Evolutionary conservation across 1,284 basidiomycete species (phyloP), one percentile per base, ranked within the genome.

Genomic region (Sanghuangporus weigelae): DNA sequence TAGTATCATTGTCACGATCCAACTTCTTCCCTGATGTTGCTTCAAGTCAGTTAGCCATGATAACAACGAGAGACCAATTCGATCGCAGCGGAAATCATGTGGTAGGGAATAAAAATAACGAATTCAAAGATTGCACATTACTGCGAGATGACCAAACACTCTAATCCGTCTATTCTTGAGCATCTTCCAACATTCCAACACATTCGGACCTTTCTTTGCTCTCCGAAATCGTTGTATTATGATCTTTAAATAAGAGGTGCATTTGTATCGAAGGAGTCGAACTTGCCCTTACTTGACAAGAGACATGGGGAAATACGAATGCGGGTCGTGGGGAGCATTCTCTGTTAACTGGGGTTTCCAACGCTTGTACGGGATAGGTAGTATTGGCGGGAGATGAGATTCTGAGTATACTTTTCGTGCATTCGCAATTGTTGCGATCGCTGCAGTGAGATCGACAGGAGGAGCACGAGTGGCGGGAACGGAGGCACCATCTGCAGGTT

Each of bases 251-350:
- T 4, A 5, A 31, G 26, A 31, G 26, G 40, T 42, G 40, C 40
- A 8, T 42, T 42, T 42, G 11, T 42, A 46, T n/a, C 44, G 11
- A 11, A 46, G 16, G 31, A 26, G 7, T 23, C 12, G 19, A 1
- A 7, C 23, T 11, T 51, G 14, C 4, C 16, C 16, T 80, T 87
- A 95, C 73, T 86, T 90, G 78, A 90, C 90, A 65, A 93, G 75
- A 55, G 81, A 73, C 92, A 95, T 94, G 7, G 93, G 92, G 79
- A 91, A 95, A 75, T 95, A 95, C 11, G 89, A 79, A 70, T 86
- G 72, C 42, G 86, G 84, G 65, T 87, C 86, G 71, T 91, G 90
- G 21, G 93, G 93, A 31, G 92, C 86, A 70, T 89, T 84, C 2
- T 82, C 83, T 1, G 87, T 83, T 36, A 77, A 75, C 72, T 85